A percentile compares a stretch with the other conserved stretches of the same genome.
These are phyloP conservation scores for Acanthamoeba castellanii DNA, from an alignment of 208 protist genomes.

Conservation along the genomic window DNA sequence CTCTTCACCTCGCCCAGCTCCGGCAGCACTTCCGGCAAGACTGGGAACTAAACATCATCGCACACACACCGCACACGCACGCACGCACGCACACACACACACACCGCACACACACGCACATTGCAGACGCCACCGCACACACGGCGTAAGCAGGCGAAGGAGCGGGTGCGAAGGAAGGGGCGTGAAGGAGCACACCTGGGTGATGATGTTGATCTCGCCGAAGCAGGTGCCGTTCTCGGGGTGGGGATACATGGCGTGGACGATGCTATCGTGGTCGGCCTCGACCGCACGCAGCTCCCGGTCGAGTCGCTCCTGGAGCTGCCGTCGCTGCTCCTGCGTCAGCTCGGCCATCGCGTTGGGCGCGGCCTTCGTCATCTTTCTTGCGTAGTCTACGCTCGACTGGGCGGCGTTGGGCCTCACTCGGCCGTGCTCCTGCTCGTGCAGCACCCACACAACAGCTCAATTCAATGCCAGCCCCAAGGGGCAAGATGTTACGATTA, in stretches of 20 bases:
- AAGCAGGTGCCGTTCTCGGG: conserved; percentile 13
- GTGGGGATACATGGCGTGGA: background rate
- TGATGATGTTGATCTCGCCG: conserved; percentile 31
- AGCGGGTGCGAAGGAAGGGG: background rate
- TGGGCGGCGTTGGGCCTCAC: too few species aligned
- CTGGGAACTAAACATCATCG: background rate
- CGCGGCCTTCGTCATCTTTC: too few species aligned
- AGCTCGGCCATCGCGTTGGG: too few species aligned
- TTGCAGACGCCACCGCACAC: background rate
- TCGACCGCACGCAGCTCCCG: background rate
- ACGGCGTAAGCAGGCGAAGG: background rate
- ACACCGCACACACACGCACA: too few species aligned
- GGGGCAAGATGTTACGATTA: too few species aligned
- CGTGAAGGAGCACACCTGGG: background rate
- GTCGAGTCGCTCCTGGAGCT: background rate
- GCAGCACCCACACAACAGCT: too few species aligned
- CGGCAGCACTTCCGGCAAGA: conserved; percentile 8
- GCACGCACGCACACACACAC: background rate
- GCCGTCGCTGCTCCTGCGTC: background rate
- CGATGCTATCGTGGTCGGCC: background rate
- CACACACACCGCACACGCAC: too few species aligned
- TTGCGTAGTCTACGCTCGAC: too few species aligned
- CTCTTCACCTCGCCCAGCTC: background rate
- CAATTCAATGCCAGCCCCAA: too few species aligned
- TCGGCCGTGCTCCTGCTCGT: too few species aligned